Evolutionary conservation across 768 basidiomycete genomes (phyloP), one percentile per base, ranked within the genome.

Genomic region (Phanerodontia chrysosporium): DNA sequence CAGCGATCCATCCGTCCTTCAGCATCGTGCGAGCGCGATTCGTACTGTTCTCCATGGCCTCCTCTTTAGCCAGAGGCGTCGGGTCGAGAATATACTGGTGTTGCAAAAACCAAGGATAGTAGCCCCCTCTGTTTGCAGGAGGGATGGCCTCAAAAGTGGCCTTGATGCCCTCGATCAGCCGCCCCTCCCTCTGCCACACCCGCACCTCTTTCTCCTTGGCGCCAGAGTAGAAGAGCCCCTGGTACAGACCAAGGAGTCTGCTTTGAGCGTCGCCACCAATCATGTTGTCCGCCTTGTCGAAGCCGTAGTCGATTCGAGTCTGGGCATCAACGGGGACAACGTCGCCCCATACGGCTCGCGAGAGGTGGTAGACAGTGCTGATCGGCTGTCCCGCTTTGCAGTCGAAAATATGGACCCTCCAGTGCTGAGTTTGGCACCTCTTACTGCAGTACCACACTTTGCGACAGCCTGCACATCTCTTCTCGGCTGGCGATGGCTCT

Each of bases 241-340:
- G 61, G 35, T 75, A 75, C 25, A 76, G 56, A 7, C 73, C 74
- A 16, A 74, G 53, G 12, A 77, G 65, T 7, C 63, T 63, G 9
- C 32, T 35, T 35, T 45, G 36, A 39, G 2, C 1, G 27, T 54
- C 59, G 3, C 68, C 62, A 22, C 62, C 51, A 1, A 25, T 6
- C 7, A 55, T 16, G 3, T 62, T 58, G 18, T 65, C 39, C 1
- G 67, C 69, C 9, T 64, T 65, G 2, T 55, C 42, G 48, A 78
- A 76, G 1, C 77, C 76, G 56, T 72, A 78, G 55, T 76, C 75
- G 25, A 61, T 28, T 16, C 66, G 56, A 12, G 77, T 76, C 52
- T 73, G 68, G 0, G 53, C 30, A 60, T 76, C 62, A 6, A 67
- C 63, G 4, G 75, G 77, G 9, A 74, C 21, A 8, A 55, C 32